phyloP scores from a whole-genome alignment of 1,284 basidiomycete genomes.

The Mycocalia duriaeana region DNA sequence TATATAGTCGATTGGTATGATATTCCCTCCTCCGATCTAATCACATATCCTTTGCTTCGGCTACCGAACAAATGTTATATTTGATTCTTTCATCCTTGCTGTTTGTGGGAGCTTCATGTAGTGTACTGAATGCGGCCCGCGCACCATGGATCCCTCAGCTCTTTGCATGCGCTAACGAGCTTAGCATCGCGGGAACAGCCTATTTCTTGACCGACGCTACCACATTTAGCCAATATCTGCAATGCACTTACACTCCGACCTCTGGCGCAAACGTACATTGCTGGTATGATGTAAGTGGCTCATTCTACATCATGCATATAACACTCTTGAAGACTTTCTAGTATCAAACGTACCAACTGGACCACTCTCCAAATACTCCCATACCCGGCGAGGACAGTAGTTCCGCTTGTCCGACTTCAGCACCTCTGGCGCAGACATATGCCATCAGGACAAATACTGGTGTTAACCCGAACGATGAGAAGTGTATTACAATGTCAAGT shows the following conservation, averaged over 20 bases:
- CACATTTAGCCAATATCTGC: constrained; percentile 10
- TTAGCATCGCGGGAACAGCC: constrained; percentile 1
- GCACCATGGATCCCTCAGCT: background rate
- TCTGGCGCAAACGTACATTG: constrained; percentile 3
- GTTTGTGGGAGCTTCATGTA: background rate
- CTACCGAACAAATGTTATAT: no score
- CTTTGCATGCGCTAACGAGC: constrained; percentile 5
- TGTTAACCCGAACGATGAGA: constrained; percentile 2
- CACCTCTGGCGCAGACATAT: constrained; percentile 8
- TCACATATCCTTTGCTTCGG: no score
- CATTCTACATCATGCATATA: background rate
- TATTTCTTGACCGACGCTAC: constrained; percentile 4
- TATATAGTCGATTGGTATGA: no score
- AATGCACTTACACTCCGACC: constrained; percentile 6
- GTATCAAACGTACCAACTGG: constrained; percentile 7
- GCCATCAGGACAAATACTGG: constrained; percentile 4
- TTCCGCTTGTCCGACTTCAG: constrained; percentile 5
- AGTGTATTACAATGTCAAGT: constrained; percentile 9
- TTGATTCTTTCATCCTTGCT: background rate
- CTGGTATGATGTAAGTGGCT: constrained; percentile 11
- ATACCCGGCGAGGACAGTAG: constrained; percentile 8
- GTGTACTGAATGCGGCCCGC: no score
- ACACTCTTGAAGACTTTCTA: background rate
- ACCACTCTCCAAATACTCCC: constrained; percentile 11
- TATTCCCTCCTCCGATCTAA: no score